Conservation (phyloP, 1,284 basidiomycete genomes). For the Pseudomicrostroma phylloplanum region DNA sequence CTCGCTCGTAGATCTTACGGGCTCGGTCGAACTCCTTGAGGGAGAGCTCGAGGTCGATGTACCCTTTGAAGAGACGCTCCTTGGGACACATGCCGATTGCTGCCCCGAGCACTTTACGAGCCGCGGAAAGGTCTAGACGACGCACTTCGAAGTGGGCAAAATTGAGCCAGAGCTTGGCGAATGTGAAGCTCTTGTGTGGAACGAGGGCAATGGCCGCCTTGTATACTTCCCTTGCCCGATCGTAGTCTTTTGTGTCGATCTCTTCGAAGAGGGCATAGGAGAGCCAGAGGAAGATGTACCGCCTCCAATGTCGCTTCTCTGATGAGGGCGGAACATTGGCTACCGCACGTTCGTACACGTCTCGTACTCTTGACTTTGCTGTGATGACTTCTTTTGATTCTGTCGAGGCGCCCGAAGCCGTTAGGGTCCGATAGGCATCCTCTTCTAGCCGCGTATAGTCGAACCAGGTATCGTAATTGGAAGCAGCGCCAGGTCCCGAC, state of each 20-base stretch:
- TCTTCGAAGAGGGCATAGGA: constrained; percentile 97
- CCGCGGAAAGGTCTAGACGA: constrained; percentile 71
- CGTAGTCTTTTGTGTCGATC: constrained; percentile 83
- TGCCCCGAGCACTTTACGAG: constrained; percentile 81
- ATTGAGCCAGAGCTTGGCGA: constrained; percentile 71
- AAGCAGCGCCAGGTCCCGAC: constrained; percentile 54
- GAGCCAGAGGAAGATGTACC: constrained; percentile 95
- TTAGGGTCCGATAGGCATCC: constrained; percentile 64
- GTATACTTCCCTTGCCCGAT: constrained; percentile 81
- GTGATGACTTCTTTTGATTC: constrained; percentile 47
- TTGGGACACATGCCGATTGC: constrained; percentile 95
- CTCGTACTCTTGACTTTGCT: constrained; percentile 66
- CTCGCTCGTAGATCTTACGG: constrained; percentile 86
- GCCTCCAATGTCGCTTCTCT: constrained; percentile 69
- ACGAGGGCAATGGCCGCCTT: constrained; percentile 81
- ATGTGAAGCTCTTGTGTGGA: constrained; percentile 93
- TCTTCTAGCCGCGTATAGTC: constrained; percentile 92
- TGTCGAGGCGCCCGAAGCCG: constrained; percentile 24
- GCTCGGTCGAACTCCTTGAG: constrained; percentile 82
- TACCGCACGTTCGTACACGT: constrained; percentile 94
- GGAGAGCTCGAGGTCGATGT: constrained; percentile 44
- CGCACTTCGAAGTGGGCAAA: constrained; percentile 90
- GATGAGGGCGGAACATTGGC: constrained; percentile 81
- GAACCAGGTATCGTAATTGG: constrained; percentile 98
- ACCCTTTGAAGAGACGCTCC: constrained; percentile 56